Percentiles rank a stretch among this genome's conserved stretches.
phyloP scores from a whole-genome alignment of 148 eudicot species.

The Dysphania ambrosioides region DNA sequence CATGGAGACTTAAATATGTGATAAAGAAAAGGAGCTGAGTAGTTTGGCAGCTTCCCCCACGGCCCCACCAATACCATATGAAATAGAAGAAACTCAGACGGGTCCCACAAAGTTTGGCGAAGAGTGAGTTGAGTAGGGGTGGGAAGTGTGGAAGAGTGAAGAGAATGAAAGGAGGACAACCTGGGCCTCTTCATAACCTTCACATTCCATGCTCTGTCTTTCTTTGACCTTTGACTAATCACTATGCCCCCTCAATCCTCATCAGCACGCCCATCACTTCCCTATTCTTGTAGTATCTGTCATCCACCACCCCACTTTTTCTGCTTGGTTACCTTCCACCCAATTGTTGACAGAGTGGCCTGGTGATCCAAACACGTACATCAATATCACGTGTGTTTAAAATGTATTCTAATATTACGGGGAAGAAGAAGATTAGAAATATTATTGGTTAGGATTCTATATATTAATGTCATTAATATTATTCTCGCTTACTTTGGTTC shows the following conservation, averaged over 20 bases:
- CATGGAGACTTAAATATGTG: not conserved
- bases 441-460: no score
- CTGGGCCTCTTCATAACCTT: constrained; percentile 45
- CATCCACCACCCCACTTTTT: not conserved
- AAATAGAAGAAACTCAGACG: not conserved
- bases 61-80: no score
- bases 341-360: no score
- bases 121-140: not conserved
- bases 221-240: constrained; percentile 64
- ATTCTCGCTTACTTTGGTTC: not conserved
- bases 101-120: constrained; percentile 11
- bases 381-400: no score
- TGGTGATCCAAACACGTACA: no score
- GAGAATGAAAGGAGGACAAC: constrained; percentile 37
- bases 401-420: no score
- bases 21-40: no score
- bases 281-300: not conserved
- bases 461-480: no score
- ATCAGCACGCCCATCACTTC: no score
- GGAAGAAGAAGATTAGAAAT: no score
- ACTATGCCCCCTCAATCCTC: not conserved
- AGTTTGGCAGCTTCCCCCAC: not conserved
- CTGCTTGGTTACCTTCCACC: not conserved
- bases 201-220: constrained; percentile 54
- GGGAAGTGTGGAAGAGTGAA: not conserved